Evolutionary conservation across 371 early-diverging fungal species (phyloP).

Genomic region (Chytridiales sp.): DNA sequence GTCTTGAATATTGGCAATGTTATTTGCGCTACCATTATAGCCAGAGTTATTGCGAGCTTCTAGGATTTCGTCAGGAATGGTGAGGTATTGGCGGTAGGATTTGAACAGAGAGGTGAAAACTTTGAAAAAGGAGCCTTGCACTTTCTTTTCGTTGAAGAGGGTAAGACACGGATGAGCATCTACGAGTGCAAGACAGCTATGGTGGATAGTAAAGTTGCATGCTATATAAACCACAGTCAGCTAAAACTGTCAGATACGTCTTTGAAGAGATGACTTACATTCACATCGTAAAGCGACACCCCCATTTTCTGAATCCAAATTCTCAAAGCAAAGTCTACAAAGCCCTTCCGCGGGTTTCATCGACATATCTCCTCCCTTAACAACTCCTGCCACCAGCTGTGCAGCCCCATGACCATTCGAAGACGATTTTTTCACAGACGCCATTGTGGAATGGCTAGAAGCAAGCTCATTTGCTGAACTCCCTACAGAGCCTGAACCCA

Average conservation of each 20-base stretch:
- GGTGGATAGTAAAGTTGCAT: conserved; percentile 39
- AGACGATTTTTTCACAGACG: background rate
- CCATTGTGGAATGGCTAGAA: too few species aligned
- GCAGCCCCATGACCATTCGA: background rate
- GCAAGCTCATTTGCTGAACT: too few species aligned
- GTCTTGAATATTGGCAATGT: conserved; percentile 21
- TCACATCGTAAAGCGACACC: conserved; percentile 30
- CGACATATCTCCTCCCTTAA: conserved; percentile 23
- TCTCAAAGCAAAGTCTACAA: conserved; percentile 32
- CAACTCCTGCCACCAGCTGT: too few species aligned
- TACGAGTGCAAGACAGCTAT: conserved; percentile 45
- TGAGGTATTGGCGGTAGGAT: conserved; percentile 58
- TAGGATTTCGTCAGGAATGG: conserved; percentile 28
- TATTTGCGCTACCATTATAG: background rate
- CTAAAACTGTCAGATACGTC: conserved; percentile 8
- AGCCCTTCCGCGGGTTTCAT: conserved; percentile 22
- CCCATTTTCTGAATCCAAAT: conserved; percentile 15
- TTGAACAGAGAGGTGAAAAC: conserved; percentile 76
- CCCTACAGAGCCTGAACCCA: too few species aligned
- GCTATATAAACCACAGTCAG: conserved; percentile 15
- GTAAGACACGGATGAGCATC: conserved; percentile 60
- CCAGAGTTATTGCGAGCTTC: conserved; percentile 13
- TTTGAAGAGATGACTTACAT: conserved; percentile 17
- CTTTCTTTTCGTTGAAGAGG: conserved; percentile 68
- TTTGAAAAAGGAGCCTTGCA: conserved; percentile 68